Evolutionary conservation across 768 basidiomycete species (phyloP).

Genomic region (Lactarius quietus): DNA sequence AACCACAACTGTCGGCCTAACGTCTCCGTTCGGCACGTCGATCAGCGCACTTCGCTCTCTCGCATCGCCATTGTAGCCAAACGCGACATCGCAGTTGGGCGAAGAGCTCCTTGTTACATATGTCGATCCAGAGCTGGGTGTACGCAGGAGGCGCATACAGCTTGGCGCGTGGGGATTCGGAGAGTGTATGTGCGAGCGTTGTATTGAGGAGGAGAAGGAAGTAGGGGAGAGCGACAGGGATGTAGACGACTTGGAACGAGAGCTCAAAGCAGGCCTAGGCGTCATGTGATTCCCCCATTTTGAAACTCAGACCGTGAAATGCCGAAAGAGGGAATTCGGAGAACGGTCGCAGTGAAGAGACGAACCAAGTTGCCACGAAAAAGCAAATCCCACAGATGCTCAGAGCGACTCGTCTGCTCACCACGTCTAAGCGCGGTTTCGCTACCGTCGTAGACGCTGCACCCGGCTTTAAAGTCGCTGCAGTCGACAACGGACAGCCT

Average conservation of each 20-base stretch:
- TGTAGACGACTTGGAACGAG: constrained; percentile 49
- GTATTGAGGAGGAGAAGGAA: constrained; percentile 50
- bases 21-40: constrained; percentile 71
- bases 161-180: constrained; percentile 76
- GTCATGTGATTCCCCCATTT: constrained; percentile 34
- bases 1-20: constrained; percentile 87
- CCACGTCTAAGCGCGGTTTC: constrained; percentile 50
- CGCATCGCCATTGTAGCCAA: constrained; percentile 75
- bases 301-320: neutral
- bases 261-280: constrained; percentile 64
- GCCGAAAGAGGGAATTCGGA: neutral
- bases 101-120: constrained; percentile 80
- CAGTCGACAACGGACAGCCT: constrained; percentile 77
- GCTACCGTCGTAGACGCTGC: constrained; percentile 78
- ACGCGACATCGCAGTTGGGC: constrained; percentile 55
- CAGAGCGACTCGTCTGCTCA: constrained; percentile 23
- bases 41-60: constrained; percentile 61
- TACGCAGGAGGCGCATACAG: constrained; percentile 46
- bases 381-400: constrained; percentile 13
- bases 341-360: neutral
- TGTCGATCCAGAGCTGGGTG: constrained; percentile 58
- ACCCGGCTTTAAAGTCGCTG: constrained; percentile 77
- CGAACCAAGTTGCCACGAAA: neutral
- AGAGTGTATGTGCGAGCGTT: constrained; percentile 63
- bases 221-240: constrained; percentile 25